Base-by-base conservation (phyloP, 2,329 filamentous ascomycete species). In the Sclerotinia glacialis region DNA sequence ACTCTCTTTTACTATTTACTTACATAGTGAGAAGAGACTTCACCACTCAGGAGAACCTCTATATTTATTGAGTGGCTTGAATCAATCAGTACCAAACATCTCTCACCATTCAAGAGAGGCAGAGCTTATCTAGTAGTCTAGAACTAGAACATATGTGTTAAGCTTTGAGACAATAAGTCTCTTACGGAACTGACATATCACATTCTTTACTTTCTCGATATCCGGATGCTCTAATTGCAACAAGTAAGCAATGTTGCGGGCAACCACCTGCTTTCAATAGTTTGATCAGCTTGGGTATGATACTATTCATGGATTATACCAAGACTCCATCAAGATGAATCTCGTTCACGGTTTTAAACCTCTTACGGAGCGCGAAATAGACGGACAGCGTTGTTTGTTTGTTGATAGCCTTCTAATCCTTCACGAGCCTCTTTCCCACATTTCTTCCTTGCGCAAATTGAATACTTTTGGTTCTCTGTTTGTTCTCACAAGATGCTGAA, bases 241-340 rank as follows among this genome's bases (percentile, higher is more conserved):
- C 31, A 49, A 49, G 46, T 44, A 61, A 34, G 42, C 44, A 37
- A 56, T 37, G 46, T 26, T 47, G 49, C 42, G 21, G 12, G 23
- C 50, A 2, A 42, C 40, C 49, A 26, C 61, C 21, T 58, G 40
- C 61, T 64, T 64, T 56, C 61, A 34, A 64, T 64, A 64, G 61
- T 64, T 56, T 56, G 49, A 46, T 31, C 26, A 34, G 50, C 50
- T 64, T 34, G 23, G 26, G 3, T 42, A 37, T 64, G 37, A 26
- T 37, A 14, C 26, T 49, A 49, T 49, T 61, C 58, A 49, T 49
- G 44, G 44, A 49, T 2, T 16, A 37, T 26, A 11, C 44, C 44
- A 60, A 60, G 28, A 49, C 12, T 49, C 2, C 21, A 37, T 46
- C 26, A 23, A 55, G 9, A 55, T 47, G 37, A 23, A 61, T 42